phyloP scores from a whole-genome alignment of 1,139 yeast genomes.

The Hemisphaericaspora lyxosophila region DNA sequence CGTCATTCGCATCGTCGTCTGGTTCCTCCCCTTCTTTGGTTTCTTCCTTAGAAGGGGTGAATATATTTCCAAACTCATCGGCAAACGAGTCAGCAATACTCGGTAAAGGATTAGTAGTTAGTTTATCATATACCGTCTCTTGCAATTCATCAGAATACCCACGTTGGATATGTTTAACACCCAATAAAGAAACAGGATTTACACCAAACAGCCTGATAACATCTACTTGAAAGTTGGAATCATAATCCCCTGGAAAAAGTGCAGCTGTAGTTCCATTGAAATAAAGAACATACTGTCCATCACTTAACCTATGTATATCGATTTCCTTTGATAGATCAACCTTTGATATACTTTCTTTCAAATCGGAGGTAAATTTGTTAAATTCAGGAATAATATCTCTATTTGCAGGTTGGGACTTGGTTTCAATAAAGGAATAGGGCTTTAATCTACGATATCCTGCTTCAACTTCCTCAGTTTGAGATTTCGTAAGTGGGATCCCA shows the following conservation, averaged over 20 bases:
- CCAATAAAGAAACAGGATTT: conserved; percentile 29
- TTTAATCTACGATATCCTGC: conserved; percentile 41
- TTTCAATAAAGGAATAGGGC: conserved; percentile 26
- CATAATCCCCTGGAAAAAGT: conserved; percentile 36
- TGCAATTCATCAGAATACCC: conserved; percentile 36
- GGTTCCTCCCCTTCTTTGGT: conserved; percentile 12
- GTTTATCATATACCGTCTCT: conserved; percentile 27
- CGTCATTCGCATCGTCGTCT: conserved; percentile 15
- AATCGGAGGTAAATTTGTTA: conserved; percentile 16
- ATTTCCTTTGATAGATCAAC: conserved; percentile 22
- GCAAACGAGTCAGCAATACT: conserved; percentile 30
- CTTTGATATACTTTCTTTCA: conserved; percentile 8
- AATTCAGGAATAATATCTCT: conserved; percentile 23
- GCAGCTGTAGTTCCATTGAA: conserved; percentile 36
- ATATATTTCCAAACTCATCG: conserved; percentile 27
- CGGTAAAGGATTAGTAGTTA: conserved; percentile 32
- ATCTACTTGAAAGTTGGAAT: conserved; percentile 35
- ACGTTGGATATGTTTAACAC: conserved; percentile 38
- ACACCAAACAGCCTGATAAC: conserved; percentile 41
- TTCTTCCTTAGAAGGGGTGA: conserved; percentile 12
- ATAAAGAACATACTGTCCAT: conserved; percentile 34
- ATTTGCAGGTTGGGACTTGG: conserved; percentile 12
- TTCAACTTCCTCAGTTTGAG: conserved; percentile 61
- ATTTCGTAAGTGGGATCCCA: conserved; percentile 57
- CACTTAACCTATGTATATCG: conserved; percentile 32